A percentile compares a stretch with the other conserved stretches of the same genome.
Conservation (phyloP, 306 rosid genomes). For the Gleditsia sinensis region DNA sequence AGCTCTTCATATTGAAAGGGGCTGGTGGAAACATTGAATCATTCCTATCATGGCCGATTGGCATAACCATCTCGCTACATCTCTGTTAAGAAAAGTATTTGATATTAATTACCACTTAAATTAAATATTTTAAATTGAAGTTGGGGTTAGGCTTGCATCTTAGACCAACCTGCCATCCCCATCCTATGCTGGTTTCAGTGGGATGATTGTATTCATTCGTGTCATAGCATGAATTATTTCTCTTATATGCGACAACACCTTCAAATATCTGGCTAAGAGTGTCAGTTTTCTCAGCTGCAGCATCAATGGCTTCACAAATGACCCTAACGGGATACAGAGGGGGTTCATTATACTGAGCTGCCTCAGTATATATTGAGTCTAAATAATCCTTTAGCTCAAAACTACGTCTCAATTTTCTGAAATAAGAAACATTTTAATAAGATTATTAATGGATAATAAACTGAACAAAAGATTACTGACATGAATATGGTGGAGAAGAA, state of each 20-base stretch:
- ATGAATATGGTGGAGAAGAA: not conserved
- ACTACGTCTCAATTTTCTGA: not conserved
- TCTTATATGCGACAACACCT: not conserved
- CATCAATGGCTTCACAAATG: constrained; percentile 17
- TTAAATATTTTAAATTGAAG: too few species aligned
- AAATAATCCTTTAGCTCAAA: constrained; percentile 11
- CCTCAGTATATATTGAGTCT: not conserved
- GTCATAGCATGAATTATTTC: not conserved
- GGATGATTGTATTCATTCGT: not conserved
- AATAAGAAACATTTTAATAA: too few species aligned
- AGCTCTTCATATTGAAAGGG: constrained; percentile 21
- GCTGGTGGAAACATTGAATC: constrained; percentile 38
- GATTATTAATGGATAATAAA: too few species aligned
- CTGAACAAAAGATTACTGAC: too few species aligned
- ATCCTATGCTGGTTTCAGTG: constrained; percentile 7
- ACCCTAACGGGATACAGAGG: not conserved
- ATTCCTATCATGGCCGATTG: constrained; percentile 22
- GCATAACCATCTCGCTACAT: too few species aligned
- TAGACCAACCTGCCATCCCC: constrained; percentile 27
- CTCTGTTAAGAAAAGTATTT: too few species aligned
- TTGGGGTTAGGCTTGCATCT: too few species aligned
- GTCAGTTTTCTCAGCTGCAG: constrained; percentile 8
- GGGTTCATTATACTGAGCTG: constrained; percentile 23
- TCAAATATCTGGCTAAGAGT: too few species aligned
- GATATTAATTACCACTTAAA: too few species aligned